Evolutionary conservation across 495 filamentous ascomycete species (phyloP), one percentile per base, ranked within the genome.

Genomic region (Podospora appendiculata): DNA sequence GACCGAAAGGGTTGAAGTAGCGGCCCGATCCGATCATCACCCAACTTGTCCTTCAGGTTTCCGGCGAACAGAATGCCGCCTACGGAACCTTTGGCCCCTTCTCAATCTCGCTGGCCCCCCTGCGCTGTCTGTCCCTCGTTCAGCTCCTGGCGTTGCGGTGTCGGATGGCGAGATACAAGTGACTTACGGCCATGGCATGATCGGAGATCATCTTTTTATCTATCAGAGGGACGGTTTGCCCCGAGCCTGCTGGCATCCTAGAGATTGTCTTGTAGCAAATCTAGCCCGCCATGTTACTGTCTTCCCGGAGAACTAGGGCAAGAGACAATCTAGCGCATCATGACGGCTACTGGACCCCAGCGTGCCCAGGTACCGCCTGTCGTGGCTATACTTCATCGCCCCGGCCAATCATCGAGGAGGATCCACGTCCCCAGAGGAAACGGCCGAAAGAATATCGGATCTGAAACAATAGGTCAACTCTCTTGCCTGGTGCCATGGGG

Each of bases 401-500:
- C 41, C 49, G 45, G 45, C 63, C 61, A 66, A 66, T 66, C 57
- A 54, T 38, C 44, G 33, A 41, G 38, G 51, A 45, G 52, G 45
- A 50, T 48, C 48, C 39, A 25, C 25, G 10, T 42, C 19, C 45
- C 48, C 46, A 48, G 49, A 45, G 36, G 56, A 56, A 65, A 67
- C 64, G 64, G 64, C 64, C 64, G 64, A 67, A 65, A 67, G 64
- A 55, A 54, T 25, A 48, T 61, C 39, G 41, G 50, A 58, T 58
- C 58, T 68, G 65, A 68, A 68, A 68, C 65, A 66, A 57, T 54
- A 48, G 63, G 59, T 55, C 51, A 51, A 52, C 45, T 51, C 16
- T 42, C 52, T 61, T 60, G 33, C 39, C 53, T 58, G 39, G 53
- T 48, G 52, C 56, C 16, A 48, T 41, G 43, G 54, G 33, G 45